A percentile compares a stretch with the other conserved stretches of the same genome.
Conservation (phyloP, 805 yeast genomes). For the Torulaspora delbrueckii region DNA sequence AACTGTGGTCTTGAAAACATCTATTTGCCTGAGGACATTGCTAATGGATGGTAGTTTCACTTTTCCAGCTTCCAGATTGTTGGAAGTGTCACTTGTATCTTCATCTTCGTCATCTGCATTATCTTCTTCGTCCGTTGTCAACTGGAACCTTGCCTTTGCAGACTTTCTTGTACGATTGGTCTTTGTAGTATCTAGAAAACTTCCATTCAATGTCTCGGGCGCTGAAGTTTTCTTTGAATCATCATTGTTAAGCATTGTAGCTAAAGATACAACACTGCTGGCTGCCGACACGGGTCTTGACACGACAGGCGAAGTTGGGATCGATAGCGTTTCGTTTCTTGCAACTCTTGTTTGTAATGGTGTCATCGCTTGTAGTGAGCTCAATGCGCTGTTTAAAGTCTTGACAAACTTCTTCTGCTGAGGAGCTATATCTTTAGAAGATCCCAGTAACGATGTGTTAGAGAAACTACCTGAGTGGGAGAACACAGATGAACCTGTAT, state of each 20-base stretch:
- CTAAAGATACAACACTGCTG: constrained; percentile 19
- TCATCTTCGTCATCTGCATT: constrained; percentile 14
- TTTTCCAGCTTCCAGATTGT: constrained; percentile 9
- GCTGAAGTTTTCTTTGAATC: neutral
- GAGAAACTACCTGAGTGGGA: constrained; percentile 11
- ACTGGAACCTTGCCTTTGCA: constrained; percentile 16
- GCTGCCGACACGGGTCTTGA: constrained; percentile 18
- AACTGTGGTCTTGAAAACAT: constrained; percentile 18
- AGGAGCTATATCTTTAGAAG: constrained; percentile 4
- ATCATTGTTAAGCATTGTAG: constrained; percentile 12
- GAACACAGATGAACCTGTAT: constrained; percentile 14
- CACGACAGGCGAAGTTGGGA: constrained; percentile 17
- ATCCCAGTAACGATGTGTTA: constrained; percentile 7
- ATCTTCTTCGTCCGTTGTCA: constrained; percentile 13
- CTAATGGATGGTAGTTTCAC: constrained; percentile 29
- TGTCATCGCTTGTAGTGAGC: constrained; percentile 22
- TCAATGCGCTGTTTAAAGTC: constrained; percentile 17
- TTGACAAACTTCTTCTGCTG: constrained; percentile 15
- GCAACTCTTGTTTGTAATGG: constrained; percentile 11
- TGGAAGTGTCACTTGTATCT: constrained; percentile 9
- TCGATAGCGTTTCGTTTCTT: constrained; percentile 10
- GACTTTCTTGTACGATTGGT: neutral
- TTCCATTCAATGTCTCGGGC: neutral
- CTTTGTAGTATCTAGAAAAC: constrained; percentile 1
- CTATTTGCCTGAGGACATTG: constrained; percentile 25